Evolutionary conservation across 116 monocot species (phyloP), one percentile per base, ranked within the genome.

Genomic region (Zostera marina): DNA sequence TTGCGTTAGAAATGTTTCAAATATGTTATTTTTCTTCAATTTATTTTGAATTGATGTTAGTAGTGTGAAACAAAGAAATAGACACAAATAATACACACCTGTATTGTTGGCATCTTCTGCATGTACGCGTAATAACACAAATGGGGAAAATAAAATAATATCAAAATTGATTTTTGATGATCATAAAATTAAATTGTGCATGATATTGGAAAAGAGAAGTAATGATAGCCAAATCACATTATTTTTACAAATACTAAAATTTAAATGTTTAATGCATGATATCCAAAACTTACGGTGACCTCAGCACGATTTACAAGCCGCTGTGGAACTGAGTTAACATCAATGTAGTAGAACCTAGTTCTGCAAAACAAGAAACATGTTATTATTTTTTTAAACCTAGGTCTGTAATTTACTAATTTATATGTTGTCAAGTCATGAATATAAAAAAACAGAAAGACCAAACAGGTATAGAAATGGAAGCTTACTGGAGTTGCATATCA

Each of bases 81-180:
- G 32, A 32, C 15, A 60, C 38, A 47, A 2, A n/a, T 25, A 15
- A 17, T 43, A 7, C 53, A 40, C 77, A 79, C 88, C 93, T 93
- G 93, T 69, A 87, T 77, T 12, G 84, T 88, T 7, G 93, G 93
- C 88, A 93, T 93, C 68, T 79, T 93, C 93, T 88, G 76, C 64
- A 68, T 12, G 60, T 47, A 42, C 53, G 70, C 13, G 47, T 47
- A 48, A 44, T 20, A 52, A 44, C 19, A 68, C 40, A 78, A 42
- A 14, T 51, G 20, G n/a, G 17, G 49, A 9, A 51, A 51, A 51
- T 6, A 61, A 47, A 47, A 7, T 16, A 14, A 15, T 17, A 49
- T 49, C 20, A 49, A 49, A 49, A 8, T 11, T n/a, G 16, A 56
- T 8, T 32, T 39, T 7, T 40, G 32, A n/a, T 26, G 32, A 14